phyloP scores from a whole-genome alignment of 495 filamentous ascomycete species.

The Trichoderma gamsii region DNA sequence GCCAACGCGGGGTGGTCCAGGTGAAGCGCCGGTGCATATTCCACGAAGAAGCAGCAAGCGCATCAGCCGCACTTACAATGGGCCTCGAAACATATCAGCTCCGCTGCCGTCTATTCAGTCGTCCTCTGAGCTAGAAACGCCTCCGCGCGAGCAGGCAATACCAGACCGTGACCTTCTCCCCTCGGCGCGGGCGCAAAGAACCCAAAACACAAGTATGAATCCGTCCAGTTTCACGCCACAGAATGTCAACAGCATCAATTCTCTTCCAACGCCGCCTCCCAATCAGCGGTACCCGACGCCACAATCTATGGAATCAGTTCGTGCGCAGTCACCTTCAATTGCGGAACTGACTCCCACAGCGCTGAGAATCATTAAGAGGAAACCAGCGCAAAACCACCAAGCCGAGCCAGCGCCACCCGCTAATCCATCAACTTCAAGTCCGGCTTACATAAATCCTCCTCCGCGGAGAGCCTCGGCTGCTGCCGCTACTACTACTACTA shows the following conservation, averaged over 20 bases:
- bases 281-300: constrained; percentile 13
- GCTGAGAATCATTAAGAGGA: constrained; percentile 15
- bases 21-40: constrained; percentile 37
- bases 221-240: constrained; percentile 21
- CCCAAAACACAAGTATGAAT: constrained; percentile 16
- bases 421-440: constrained; percentile 18
- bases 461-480: background rate
- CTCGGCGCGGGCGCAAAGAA: background rate
- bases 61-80: background rate
- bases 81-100: constrained; percentile 12
- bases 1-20: constrained; percentile 28
- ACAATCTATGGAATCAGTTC: background rate
- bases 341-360: background rate
- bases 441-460: constrained; percentile 16
- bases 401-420: background rate
- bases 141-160: background rate
- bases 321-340: background rate
- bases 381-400: constrained; percentile 16
- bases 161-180: background rate
- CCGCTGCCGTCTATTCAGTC: background rate
- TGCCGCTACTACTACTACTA: constrained; percentile 17
- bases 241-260: constrained; percentile 22
- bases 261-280: constrained; percentile 28
- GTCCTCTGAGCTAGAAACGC: background rate
- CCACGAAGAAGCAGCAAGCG: constrained; percentile 42